Evolutionary conservation across 2,329 filamentous ascomycete genomes (phyloP), one percentile per base, ranked within the genome.

Genomic region (Colletotrichum sublineola): DNA sequence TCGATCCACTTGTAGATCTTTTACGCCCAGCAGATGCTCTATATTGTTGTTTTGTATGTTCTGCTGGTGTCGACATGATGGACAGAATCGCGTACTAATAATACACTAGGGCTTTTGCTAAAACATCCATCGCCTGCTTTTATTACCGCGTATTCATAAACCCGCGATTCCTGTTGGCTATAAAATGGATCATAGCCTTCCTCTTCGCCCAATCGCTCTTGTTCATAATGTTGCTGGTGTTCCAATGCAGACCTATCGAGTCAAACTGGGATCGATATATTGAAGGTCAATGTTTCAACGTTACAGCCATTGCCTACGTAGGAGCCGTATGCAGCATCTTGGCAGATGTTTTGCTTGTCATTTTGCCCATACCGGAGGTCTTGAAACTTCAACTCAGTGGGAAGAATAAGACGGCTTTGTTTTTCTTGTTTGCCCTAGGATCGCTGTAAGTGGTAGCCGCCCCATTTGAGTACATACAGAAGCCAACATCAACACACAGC

Each of bases 101-200:
- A 5, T 9, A 2, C 2, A 8, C 1, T 12, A 72, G 69, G 15
- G 68, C 74, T 2, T 61, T 71, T 5, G 75, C 77, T 12, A 78
- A 78, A 46, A 57, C 74, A 9, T 77, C 77, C 29, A 76, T 78
- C 46, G 62, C 76, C 15, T 67, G 77, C 36, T 75, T 79, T 56
- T 75, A 74, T 68, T 71, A 50, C 33, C 76, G 75, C 9, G 74
- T 78, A 1, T 78, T 78, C 61, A 63, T 56, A 7, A 46, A 50
- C 14, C 50, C 5, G 3, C 52, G 61, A 12, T 76, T 76, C 18
- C 72, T 55, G 2, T 52, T 60, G 9, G 14, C 44, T 24, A 50
- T 73, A n/a, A 73, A 7, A 36, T 24, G 24, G 8, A 62, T 57
- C 24, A 46, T 57, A 31, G 55, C 56, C 0, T 63, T 76, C 31